Percentiles rank a stretch among this genome's conserved stretches.
phyloP scores from a whole-genome alignment of 2,329 filamentous ascomycete species.

The Penicillium corylophilum region DNA sequence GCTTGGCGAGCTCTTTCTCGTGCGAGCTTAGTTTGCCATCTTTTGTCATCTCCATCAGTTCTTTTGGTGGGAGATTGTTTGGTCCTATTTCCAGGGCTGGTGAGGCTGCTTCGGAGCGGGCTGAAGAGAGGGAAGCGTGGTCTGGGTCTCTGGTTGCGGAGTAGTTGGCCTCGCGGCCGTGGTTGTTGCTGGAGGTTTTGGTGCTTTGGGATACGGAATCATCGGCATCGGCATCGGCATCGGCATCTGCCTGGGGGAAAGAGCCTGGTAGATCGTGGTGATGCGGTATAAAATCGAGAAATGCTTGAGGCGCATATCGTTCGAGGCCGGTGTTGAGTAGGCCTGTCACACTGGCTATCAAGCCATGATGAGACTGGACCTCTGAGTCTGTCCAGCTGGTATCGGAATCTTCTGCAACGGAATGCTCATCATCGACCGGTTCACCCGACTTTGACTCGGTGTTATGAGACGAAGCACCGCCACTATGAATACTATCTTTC shows the following conservation, averaged over 20 bases:
- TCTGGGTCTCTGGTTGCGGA: constrained; percentile 9
- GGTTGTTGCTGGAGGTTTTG: neutral
- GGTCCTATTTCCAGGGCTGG: constrained; percentile 18
- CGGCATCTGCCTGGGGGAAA: constrained; percentile 3
- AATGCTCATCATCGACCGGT: constrained; percentile 4
- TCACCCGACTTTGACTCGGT: constrained; percentile 1
- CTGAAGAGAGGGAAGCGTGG: constrained; percentile 17
- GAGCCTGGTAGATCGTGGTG: constrained; percentile 14
- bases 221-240: neutral
- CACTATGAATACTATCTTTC: constrained; percentile 2
- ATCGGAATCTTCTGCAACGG: constrained; percentile 17
- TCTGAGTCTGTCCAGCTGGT: constrained; percentile 20
- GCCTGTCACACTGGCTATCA: constrained; percentile 38
- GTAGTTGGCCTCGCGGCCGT: neutral
- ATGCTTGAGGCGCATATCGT: constrained; percentile 51
- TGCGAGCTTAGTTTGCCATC: constrained; percentile 36
- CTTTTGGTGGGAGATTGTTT: constrained; percentile 21
- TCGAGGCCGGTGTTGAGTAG: constrained; percentile 47
- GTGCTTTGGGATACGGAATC: neutral
- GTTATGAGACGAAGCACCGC: neutral
- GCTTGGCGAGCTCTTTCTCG: constrained; percentile 46
- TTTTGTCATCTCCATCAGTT: constrained; percentile 28
- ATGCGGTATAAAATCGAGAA: constrained; percentile 50
- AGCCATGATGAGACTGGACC: constrained; percentile 29
- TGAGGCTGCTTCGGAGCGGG: constrained; percentile 19